A percentile compares a stretch with the other conserved stretches of the same genome.
phyloP scores from a whole-genome alignment of 352 stramenopile species.

The Pythium pectinolyticum region DNA sequence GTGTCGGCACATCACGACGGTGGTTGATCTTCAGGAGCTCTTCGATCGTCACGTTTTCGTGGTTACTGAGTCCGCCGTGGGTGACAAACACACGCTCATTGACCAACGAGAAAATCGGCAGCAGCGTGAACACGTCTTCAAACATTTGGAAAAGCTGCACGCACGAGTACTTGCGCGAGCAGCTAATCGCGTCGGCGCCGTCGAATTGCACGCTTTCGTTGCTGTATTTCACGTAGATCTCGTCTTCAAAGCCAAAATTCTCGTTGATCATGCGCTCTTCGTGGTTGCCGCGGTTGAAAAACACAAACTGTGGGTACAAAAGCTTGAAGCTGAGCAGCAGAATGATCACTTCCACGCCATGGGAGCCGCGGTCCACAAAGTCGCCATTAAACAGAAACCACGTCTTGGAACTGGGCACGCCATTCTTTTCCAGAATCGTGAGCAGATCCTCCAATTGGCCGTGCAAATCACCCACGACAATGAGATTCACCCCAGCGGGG shows the following conservation, averaged over 20 bases:
- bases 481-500: slow-evolving; percentile 78
- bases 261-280: slow-evolving; percentile 94
- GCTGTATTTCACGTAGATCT: slow-evolving; percentile 82
- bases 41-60: slow-evolving; percentile 85
- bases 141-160: slow-evolving; percentile 84
- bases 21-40: slow-evolving; percentile 85
- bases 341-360: slow-evolving; percentile 92
- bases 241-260: slow-evolving; percentile 86
- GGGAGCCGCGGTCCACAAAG: slow-evolving; percentile 93
- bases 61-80: slow-evolving; percentile 89
- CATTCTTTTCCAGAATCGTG: slow-evolving; percentile 92
- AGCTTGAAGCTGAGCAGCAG: slow-evolving; percentile 90
- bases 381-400: slow-evolving; percentile 96
- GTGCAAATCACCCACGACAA: slow-evolving; percentile 92
- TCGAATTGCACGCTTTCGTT: slow-evolving; percentile 75
- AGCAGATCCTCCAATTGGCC: slow-evolving; percentile 93
- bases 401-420: slow-evolving; percentile 83
- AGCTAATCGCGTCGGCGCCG: slow-evolving; percentile 56
- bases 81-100: slow-evolving; percentile 92
- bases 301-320: slow-evolving; percentile 86
- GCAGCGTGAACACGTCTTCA: slow-evolving; percentile 81
- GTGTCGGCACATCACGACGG: slow-evolving; percentile 86
- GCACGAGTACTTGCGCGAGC: slow-evolving; percentile 68
- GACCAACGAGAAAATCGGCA: slow-evolving; percentile 91
- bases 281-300: slow-evolving; percentile 95